Base-by-base conservation (phyloP, 805 yeast genomes). In the Yarrowia phangngaensis region DNA sequence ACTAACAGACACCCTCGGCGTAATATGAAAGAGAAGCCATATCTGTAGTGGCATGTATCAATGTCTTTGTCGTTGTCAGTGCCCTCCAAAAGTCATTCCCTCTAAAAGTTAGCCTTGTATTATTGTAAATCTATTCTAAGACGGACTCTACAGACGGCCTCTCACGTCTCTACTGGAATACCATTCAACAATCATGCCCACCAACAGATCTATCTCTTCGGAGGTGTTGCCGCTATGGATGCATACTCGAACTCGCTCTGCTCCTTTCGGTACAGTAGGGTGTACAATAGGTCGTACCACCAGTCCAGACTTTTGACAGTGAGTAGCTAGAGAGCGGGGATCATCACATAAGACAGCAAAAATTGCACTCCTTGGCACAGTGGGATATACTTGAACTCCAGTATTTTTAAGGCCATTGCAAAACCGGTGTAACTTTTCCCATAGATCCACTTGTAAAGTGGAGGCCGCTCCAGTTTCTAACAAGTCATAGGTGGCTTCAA, bases 211-310 rank as follows among this genome's bases (percentile, higher is more conserved):
- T n/a, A 56, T 30, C 22, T 58, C 51, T 27, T 35, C 20, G 8
- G 13, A 27, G 4, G 54, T 36, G 30, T 57, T 57, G 11, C 32
- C 52, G 4, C 60, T 24, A 46, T 57, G 60, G 20, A 57, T 29
- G 30, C 60, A 57, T 8, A 57, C 51, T 11, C 60, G 33, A 4
- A 57, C 46, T 30, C 60, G 20, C 34, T 57, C 60, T n/a, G 49
- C 47, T 3, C 59, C 60, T 23, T 49, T 51, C 8, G 60, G 61
- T 5, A 57, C 60, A 1, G 60, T 57, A 4, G 60, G 60, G 22
- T 43, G 54, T 12, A 58, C 58, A n/a, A 57, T 57, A 1, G 60
- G 56, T 22, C 60, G 40, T 8, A 57, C 56, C 30, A 54, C 50
- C 8, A 57, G 17, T 13, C 60, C 60, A 12, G 32, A 20, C 11